A percentile compares a stretch with the other conserved stretches of the same genome.
Evolutionary conservation across 257 asterid genomes (phyloP).

Genomic region (Solanum ossicruentum): DNA sequence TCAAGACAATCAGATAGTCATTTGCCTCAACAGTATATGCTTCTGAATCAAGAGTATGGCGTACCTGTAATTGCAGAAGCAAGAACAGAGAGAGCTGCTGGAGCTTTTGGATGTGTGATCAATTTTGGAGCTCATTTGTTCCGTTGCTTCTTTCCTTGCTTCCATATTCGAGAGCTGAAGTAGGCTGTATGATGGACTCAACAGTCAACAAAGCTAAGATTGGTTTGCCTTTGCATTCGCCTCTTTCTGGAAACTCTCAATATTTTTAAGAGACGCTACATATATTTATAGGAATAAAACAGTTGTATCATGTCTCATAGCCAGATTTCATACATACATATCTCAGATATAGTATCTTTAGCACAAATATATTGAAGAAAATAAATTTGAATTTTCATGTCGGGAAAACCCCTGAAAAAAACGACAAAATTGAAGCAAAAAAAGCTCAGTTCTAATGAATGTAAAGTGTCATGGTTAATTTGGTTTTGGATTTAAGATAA

Average conservation of each 20-base stretch:
- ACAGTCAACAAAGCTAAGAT: not conserved
- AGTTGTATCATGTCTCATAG: not conserved
- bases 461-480: not conserved
- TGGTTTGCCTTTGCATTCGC: not conserved
- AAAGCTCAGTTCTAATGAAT: not conserved
- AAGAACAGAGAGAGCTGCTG: conserved; percentile 14
- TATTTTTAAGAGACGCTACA: not conserved
- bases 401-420: not conserved
- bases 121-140: conserved; percentile 26
- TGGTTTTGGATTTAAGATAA: not conserved
- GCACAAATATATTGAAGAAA: not conserved
- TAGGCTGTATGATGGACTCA: not conserved
- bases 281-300: not conserved
- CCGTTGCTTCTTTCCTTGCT: conserved; percentile 52
- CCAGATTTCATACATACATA: not conserved
- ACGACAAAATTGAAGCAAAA: not conserved
- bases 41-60: conserved; percentile 14
- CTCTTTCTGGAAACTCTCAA: not conserved
- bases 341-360: not conserved
- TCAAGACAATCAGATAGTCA: not conserved
- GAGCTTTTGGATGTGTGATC: conserved; percentile 34
- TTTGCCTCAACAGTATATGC: conserved; percentile 23
- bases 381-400: not conserved
- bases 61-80: conserved; percentile 3
- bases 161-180: conserved; percentile 26